These are phyloP conservation scores for Cercophora scortea DNA, from an alignment of 495 filamentous ascomycete species.

Conservation along the genomic window DNA sequence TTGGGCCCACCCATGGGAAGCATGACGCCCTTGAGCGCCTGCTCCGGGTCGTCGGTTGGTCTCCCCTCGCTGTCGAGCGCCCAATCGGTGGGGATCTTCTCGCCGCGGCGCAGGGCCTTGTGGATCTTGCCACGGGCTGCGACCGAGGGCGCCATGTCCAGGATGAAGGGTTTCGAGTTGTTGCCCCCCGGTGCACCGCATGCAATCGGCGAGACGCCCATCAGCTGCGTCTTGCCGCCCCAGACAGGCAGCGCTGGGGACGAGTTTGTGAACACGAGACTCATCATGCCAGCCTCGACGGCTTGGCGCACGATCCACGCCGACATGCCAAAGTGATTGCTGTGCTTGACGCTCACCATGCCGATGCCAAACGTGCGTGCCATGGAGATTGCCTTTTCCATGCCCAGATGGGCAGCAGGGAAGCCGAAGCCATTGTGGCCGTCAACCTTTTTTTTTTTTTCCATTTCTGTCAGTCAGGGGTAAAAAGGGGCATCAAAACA, in stretches of 20 bases:
- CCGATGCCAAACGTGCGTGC: slow-evolving; percentile 61
- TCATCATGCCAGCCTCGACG: slow-evolving; percentile 63
- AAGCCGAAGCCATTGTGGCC: slow-evolving; percentile 71
- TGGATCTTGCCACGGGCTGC: slow-evolving; percentile 72
- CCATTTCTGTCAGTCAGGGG: no score
- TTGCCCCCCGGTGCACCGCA: slow-evolving; percentile 57
- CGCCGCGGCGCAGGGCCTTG: slow-evolving; percentile 61
- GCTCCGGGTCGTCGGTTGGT: slow-evolving; percentile 58
- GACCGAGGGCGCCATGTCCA: slow-evolving; percentile 72
- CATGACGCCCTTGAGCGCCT: slow-evolving; percentile 65
- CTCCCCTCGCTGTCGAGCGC: slow-evolving; percentile 63
- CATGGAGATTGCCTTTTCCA: slow-evolving; percentile 56
- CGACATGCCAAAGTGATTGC: slow-evolving; percentile 76
- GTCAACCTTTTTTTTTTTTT: slow-evolving; percentile 35
- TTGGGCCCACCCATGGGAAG: slow-evolving; percentile 75
- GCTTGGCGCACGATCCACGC: slow-evolving; percentile 74
- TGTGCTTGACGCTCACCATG: slow-evolving; percentile 63
- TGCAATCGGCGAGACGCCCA: slow-evolving; percentile 73
- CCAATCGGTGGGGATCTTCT: slow-evolving; percentile 69
- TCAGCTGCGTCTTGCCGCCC: slow-evolving; percentile 57
- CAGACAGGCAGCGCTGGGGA: slow-evolving; percentile 67
- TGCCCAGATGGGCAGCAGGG: slow-evolving; percentile 54
- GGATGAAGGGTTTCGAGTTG: slow-evolving; percentile 46
- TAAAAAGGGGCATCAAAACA: no score
- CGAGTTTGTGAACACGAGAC: slow-evolving; percentile 71